Evolutionary conservation across 139 green algal genomes (phyloP).

Genomic region (Coelastrella sp.): DNA sequence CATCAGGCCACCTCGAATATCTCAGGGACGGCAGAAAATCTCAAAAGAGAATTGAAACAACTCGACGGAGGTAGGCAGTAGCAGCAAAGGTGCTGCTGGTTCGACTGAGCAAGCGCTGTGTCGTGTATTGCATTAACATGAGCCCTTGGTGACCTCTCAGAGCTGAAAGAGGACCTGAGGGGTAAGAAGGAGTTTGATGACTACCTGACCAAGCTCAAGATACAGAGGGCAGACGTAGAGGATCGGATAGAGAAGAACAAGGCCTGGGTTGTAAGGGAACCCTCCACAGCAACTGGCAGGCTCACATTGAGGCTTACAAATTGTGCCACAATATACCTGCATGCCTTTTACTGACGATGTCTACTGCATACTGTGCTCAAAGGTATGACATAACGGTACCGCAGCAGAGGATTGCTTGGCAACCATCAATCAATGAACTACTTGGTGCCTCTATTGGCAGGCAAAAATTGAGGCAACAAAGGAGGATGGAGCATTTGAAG

Average conservation of each 20-base stretch:
- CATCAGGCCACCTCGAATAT: constrained; percentile 50
- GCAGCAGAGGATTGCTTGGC: neutral
- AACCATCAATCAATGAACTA: too few relatives aligned
- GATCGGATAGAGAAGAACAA: constrained; percentile 60
- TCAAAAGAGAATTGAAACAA: constrained; percentile 52
- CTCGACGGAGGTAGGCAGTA: constrained; percentile 53
- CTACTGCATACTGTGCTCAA: neutral
- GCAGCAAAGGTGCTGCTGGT: neutral
- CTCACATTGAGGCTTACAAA: neutral
- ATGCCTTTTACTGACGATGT: neutral
- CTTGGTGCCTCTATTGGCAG: constrained; percentile 25
- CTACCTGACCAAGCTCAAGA: constrained; percentile 55
- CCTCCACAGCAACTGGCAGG: neutral
- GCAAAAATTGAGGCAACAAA: constrained; percentile 50
- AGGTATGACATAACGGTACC: neutral
- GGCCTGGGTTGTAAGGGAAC: constrained; percentile 59
- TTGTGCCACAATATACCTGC: neutral
- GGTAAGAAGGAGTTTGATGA: constrained; percentile 70
- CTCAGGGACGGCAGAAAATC: constrained; percentile 51
- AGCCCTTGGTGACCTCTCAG: constrained; percentile 23
- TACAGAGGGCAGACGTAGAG: constrained; percentile 56
- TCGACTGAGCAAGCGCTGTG: too few relatives aligned
- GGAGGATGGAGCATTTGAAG: constrained; percentile 54
- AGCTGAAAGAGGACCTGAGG: constrained; percentile 67
- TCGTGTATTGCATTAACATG: too few relatives aligned